Percentiles rank a stretch among this genome's conserved stretches.
Conservation (phyloP, 164 flowering plant species). For the Dillenia turbinata region DNA sequence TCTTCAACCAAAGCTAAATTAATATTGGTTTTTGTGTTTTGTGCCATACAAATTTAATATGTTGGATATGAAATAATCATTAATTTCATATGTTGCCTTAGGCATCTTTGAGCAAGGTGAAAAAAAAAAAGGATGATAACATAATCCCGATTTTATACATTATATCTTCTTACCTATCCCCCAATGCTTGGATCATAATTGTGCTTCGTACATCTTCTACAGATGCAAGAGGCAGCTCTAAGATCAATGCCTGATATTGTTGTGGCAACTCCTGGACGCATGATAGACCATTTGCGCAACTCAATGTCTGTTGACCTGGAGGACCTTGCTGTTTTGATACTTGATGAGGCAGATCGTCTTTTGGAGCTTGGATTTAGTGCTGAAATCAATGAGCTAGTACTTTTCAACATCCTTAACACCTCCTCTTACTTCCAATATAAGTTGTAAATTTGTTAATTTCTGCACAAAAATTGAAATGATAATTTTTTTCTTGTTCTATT, state of each 20-base stretch:
- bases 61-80: no score
- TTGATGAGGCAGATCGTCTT: conserved; percentile 99
- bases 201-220: conserved; percentile 15
- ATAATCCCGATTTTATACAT: no score
- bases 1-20: no score
- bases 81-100: no score
- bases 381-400: conserved; percentile 86
- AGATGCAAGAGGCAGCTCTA: conserved; percentile 85
- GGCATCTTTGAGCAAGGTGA: no score
- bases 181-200: background rate
- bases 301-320: conserved; percentile 93
- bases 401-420: background rate
- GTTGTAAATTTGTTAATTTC: background rate
- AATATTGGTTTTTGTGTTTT: no score
- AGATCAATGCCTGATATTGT: conserved; percentile 94
- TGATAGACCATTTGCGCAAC: conserved; percentile 93
- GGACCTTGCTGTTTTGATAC: conserved; percentile 89
- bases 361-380: conserved; percentile 90
- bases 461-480: background rate
- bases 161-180: no score
- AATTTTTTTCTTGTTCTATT: background rate
- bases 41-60: no score
- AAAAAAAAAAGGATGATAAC: no score
- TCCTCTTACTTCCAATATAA: background rate
- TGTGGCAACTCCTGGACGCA: conserved; percentile 98